These are phyloP conservation scores for Globisporangium nagaii DNA, from an alignment of 352 stramenopile genomes.

Conservation along the genomic window DNA sequence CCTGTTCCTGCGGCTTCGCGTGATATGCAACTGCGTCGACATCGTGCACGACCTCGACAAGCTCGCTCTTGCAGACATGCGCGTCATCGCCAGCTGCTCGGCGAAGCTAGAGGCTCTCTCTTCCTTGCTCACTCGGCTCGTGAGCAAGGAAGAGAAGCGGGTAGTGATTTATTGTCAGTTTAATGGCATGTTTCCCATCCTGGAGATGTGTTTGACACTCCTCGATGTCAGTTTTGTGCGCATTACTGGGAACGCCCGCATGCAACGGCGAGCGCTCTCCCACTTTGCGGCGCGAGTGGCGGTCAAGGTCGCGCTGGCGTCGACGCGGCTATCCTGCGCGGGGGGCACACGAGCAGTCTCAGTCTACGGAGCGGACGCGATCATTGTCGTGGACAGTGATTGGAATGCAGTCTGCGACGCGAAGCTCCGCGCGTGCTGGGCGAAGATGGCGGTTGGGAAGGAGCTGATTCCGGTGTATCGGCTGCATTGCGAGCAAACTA, in stretches of 20 bases:
- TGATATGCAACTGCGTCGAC: constrained; percentile 81
- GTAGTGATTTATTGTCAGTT: constrained; percentile 80
- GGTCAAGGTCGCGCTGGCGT: constrained; percentile 67
- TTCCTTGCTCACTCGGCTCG: constrained; percentile 47
- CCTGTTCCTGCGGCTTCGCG: constrained; percentile 55
- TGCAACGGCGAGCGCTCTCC: constrained; percentile 56
- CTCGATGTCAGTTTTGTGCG: constrained; percentile 60
- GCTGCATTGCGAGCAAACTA: constrained; percentile 74
- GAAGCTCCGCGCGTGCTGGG: constrained; percentile 77
- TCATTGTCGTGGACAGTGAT: constrained; percentile 79
- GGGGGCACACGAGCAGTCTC: constrained; percentile 41
- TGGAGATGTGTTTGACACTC: constrained; percentile 67
- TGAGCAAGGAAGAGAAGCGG: constrained; percentile 52
- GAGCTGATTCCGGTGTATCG: constrained; percentile 64
- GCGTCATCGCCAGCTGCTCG: constrained; percentile 49
- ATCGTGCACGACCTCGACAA: constrained; percentile 74
- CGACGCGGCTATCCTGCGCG: constrained; percentile 43
- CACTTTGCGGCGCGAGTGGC: constrained; percentile 62
- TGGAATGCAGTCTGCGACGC: constrained; percentile 78
- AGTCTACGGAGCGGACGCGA: constrained; percentile 69
- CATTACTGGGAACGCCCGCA: constrained; percentile 41
- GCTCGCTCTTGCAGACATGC: constrained; percentile 59
- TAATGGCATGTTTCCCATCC: constrained; percentile 58
- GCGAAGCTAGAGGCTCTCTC: constrained; percentile 56
- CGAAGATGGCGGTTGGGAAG: constrained; percentile 42